These are phyloP conservation scores for Tricholoma flavovirens DNA, from an alignment of 768 basidiomycete species.

Conservation along the genomic window DNA sequence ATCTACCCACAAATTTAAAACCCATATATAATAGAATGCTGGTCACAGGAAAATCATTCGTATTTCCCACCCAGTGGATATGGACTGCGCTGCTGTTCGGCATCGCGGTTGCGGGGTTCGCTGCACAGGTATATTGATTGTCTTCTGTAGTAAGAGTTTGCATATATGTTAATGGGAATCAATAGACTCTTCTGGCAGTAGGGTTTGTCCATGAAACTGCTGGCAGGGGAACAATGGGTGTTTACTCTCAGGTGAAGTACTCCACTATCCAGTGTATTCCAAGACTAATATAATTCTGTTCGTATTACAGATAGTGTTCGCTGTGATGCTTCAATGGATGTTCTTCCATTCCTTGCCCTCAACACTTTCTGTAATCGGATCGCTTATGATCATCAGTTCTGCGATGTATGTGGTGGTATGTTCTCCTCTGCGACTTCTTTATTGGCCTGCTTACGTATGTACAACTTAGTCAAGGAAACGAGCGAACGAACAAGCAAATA, in stretches of 20 bases:
- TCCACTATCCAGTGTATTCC: too few relatives aligned
- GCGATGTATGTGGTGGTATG: neutral
- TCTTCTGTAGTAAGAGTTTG: neutral
- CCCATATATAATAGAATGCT: neutral
- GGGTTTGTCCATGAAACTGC: conserved; percentile 42
- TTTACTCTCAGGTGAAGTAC: conserved; percentile 33
- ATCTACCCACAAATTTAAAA: neutral
- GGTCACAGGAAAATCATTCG: neutral
- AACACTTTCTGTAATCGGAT: neutral
- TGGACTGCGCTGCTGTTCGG: neutral
- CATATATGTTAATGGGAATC: neutral
- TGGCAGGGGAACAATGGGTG: conserved; percentile 53
- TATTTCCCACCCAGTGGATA: neutral
- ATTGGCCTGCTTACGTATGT: neutral
- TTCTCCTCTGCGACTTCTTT: neutral
- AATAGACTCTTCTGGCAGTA: conserved; percentile 47
- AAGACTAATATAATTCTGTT: neutral
- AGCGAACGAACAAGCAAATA: neutral
- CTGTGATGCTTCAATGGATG: conserved; percentile 4
- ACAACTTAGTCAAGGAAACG: neutral
- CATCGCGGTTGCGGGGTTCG: neutral
- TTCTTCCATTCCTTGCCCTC: conserved; percentile 2
- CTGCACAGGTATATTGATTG: neutral
- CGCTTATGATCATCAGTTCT: neutral
- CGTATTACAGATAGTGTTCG: conserved; percentile 1